These are phyloP conservation scores for Beauveria brongniartii DNA, from an alignment of 2,329 filamentous ascomycete genomes.

Conservation along the genomic window DNA sequence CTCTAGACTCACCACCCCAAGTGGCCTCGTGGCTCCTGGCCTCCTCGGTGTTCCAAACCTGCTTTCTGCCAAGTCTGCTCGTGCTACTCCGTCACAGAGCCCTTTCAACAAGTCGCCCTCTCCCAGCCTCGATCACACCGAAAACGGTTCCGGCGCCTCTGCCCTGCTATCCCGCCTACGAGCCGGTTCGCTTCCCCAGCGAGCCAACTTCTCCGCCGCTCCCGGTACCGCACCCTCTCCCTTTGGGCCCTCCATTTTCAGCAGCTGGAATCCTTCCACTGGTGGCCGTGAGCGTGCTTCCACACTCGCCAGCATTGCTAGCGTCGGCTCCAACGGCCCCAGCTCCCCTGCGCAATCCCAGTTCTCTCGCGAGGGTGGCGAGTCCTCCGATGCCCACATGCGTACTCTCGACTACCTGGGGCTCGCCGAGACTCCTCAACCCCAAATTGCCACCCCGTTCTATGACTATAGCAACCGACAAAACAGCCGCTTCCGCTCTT, in stretches of 20 bases:
- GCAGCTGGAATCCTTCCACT: constrained; percentile 64
- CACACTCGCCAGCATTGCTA: constrained; percentile 74
- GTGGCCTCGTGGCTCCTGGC: constrained; percentile 42
- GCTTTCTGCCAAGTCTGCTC: constrained; percentile 64
- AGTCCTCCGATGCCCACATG: constrained; percentile 79
- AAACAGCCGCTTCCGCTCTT: constrained; percentile 85
- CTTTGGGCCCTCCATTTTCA: constrained; percentile 87
- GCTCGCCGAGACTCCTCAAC: constrained; percentile 86
- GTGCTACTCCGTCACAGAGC: constrained; percentile 78
- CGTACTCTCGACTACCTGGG: constrained; percentile 94
- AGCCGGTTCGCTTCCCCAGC: constrained; percentile 90
- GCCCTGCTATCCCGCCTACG: constrained; percentile 76
- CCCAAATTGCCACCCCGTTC: constrained; percentile 67
- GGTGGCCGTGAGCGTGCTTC: constrained; percentile 73
- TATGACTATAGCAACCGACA: constrained; percentile 64
- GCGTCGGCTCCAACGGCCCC: constrained; percentile 83
- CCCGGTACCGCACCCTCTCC: constrained; percentile 49
- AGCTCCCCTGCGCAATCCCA: constrained; percentile 81
- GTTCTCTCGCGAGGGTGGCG: constrained; percentile 75
- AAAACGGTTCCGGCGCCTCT: constrained; percentile 56
- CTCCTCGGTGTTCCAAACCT: constrained; percentile 47
- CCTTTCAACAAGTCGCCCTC: constrained; percentile 66
- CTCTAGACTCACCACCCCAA: constrained; percentile 79
- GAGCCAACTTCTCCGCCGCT: constrained; percentile 57
- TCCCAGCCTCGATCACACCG: constrained; percentile 42